Percentiles rank a stretch among this genome's conserved stretches.
Evolutionary conservation across 495 filamentous ascomycete species (phyloP).

Genomic region (Chaetomidium leptoderma): DNA sequence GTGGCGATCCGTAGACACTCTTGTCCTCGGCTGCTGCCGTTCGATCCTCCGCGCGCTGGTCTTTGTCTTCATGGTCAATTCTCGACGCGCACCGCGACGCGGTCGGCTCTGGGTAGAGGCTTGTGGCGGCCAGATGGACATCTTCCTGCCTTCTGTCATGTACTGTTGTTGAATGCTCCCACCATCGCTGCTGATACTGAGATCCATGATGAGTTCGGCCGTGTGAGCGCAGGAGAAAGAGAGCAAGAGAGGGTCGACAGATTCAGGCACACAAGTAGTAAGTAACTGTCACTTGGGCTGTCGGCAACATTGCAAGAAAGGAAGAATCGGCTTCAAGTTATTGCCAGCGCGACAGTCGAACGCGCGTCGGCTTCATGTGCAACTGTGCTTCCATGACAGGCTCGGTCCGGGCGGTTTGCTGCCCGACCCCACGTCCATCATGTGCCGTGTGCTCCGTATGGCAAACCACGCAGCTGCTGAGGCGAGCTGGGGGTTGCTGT

Average conservation of each 20-base stretch:
- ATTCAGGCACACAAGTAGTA: not conserved
- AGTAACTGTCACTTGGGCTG: not conserved
- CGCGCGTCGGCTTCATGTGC: slow-evolving; percentile 3
- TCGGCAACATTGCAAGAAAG: not conserved
- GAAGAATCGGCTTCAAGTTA: not conserved
- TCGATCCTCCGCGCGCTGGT: not conserved
- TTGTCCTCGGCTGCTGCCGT: not conserved
- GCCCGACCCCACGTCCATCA: slow-evolving; percentile 4
- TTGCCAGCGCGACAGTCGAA: not conserved
- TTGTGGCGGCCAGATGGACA: not conserved
- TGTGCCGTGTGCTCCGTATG: not conserved
- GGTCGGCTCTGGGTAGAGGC: not conserved
- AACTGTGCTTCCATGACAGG: not conserved
- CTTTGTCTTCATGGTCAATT: not conserved
- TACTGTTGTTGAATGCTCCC: not conserved
- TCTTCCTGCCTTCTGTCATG: not conserved
- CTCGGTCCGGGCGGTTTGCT: not conserved
- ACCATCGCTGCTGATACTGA: not conserved
- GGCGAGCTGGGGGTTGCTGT: not conserved
- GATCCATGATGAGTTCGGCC: not conserved
- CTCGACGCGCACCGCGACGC: not conserved
- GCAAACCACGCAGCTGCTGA: slow-evolving; percentile 5
- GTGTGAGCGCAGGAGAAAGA: not conserved
- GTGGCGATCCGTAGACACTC: not conserved
- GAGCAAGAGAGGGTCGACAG: not conserved